These are phyloP conservation scores for Pyracantha coccinea DNA, from an alignment of 331 rosid genomes.

Conservation along the genomic window DNA sequence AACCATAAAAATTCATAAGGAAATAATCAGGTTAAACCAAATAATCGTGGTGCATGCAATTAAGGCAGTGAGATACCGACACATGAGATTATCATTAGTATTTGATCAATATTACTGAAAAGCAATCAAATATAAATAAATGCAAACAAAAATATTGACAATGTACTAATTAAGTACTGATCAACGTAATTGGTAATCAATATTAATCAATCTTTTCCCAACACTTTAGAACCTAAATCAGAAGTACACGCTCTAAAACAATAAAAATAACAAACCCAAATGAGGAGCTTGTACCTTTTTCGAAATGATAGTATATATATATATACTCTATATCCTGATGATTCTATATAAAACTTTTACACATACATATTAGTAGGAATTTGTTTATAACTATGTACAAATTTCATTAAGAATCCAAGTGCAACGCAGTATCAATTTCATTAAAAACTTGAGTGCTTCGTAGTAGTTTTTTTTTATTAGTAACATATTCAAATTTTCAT, in stretches of 20 bases:
- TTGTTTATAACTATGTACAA: neutral
- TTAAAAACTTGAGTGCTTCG: neutral
- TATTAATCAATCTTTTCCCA: neutral
- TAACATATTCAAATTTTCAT: neutral
- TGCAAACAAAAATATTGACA: no score
- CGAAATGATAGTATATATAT: neutral
- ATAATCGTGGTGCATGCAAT: neutral
- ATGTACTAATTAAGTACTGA: no score
- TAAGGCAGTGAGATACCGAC: neutral
- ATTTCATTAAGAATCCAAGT: neutral
- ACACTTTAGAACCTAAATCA: neutral
- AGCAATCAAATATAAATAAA: neutral
- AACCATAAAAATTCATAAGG: neutral
- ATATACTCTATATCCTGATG: neutral
- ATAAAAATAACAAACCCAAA: neutral
- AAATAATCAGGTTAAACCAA: neutral
- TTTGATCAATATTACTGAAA: no score
- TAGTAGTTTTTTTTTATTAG: neutral
- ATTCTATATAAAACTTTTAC: neutral
- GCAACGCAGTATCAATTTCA: neutral
- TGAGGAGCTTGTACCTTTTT: no score
- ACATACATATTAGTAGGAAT: neutral
- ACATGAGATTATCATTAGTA: neutral
- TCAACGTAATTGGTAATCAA: neutral
- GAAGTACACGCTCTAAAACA: neutral